These are phyloP conservation scores for Choricystis sp. DNA, from an alignment of 139 green algal species.

Conservation along the genomic window DNA sequence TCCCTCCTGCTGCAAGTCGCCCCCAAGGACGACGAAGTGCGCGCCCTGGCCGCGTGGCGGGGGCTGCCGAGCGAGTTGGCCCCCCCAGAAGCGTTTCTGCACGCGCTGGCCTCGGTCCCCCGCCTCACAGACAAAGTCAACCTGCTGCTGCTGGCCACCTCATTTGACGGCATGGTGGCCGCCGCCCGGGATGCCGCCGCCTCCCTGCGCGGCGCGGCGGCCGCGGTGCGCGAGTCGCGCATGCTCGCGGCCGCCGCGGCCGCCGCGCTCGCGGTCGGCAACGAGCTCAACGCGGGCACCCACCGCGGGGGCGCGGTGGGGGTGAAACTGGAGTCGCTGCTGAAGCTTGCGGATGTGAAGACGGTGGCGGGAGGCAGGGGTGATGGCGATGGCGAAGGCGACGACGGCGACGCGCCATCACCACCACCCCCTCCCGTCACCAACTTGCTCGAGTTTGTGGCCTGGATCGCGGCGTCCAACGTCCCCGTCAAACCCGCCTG, in stretches of 20 bases:
- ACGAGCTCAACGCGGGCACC: constrained; percentile 27
- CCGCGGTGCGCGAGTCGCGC: background rate
- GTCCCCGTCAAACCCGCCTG: background rate
- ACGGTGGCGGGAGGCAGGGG: background rate
- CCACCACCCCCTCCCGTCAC: background rate
- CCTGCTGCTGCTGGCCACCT: background rate
- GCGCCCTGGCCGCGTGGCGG: constrained; percentile 14
- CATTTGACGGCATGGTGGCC: constrained; percentile 10
- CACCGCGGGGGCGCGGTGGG: constrained; percentile 16
- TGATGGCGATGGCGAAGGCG: background rate
- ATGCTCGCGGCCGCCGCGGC: background rate
- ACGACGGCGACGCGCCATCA: too few species aligned
- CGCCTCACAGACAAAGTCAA: constrained; percentile 30
- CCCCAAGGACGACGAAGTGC: constrained; percentile 27
- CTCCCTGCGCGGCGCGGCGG: constrained; percentile 13
- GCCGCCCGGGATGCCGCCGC: constrained; percentile 13
- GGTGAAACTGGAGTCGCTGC: constrained; percentile 21
- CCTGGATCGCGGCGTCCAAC: constrained; percentile 6
- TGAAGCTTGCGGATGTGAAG: constrained; percentile 30
- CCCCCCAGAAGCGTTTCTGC: constrained; percentile 39
- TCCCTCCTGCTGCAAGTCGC: constrained; percentile 31
- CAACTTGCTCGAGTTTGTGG: constrained; percentile 20
- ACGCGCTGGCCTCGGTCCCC: constrained; percentile 26
- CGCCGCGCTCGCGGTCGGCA: constrained; percentile 19
- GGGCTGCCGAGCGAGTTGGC: constrained; percentile 18